A percentile compares a stretch with the other conserved stretches of the same genome.
These are phyloP conservation scores for Coemansia javaensis DNA, from an alignment of 192 early-diverging fungal genomes.

Conservation along the genomic window DNA sequence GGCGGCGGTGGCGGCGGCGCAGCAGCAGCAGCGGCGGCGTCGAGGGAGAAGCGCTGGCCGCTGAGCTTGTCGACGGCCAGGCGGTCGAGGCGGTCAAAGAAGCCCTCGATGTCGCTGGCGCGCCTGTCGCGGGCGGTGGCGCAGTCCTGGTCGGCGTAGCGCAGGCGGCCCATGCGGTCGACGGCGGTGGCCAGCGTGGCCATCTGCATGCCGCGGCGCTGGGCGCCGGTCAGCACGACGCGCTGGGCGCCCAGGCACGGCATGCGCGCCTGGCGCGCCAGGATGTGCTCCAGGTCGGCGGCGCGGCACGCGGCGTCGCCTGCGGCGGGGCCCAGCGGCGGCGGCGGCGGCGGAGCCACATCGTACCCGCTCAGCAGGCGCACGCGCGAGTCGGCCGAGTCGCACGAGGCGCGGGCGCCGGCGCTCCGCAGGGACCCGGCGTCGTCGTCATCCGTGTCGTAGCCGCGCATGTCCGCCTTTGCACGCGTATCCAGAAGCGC, in stretches of 20 bases:
- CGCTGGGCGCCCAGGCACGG: constrained; percentile 22
- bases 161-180: constrained; percentile 33
- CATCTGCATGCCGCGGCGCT: constrained; percentile 35
- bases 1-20: too few relatives aligned
- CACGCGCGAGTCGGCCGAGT: constrained; percentile 27
- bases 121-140: constrained; percentile 6
- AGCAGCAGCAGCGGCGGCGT: too few relatives aligned
- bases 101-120: constrained; percentile 34
- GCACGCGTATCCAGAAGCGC: neutral
- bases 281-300: constrained; percentile 21
- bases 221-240: constrained; percentile 23
- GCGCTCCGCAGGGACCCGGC: constrained; percentile 18
- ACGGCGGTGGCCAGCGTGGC: constrained; percentile 28
- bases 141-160: constrained; percentile 42
- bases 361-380: constrained; percentile 11
- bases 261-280: constrained; percentile 10
- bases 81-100: constrained; percentile 21
- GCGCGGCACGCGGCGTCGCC: neutral
- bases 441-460: constrained; percentile 1
- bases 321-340: neutral
- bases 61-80: constrained; percentile 23
- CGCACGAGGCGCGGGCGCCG: constrained; percentile 24
- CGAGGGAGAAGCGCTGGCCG: constrained; percentile 8
- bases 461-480: neutral
- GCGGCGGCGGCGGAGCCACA: neutral